phyloP scores from a whole-genome alignment of 1,284 basidiomycete species.

The Cryptococcus floricola region DNA sequence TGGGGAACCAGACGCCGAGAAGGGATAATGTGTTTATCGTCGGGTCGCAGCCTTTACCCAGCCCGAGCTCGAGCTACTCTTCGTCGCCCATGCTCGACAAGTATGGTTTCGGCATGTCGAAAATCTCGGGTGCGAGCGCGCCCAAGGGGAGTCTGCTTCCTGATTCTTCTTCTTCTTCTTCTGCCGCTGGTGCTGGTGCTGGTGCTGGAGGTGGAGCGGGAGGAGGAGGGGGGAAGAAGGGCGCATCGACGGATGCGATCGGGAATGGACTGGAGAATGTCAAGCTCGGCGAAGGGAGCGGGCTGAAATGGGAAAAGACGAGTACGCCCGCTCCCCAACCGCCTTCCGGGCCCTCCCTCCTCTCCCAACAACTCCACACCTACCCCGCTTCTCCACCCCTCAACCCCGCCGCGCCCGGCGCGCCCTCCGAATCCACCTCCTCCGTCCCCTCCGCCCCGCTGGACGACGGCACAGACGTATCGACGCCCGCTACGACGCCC shows the following conservation, averaged over 20 bases:
- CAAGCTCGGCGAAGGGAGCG: slow-evolving; percentile 53
- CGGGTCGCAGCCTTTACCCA: slow-evolving; percentile 85
- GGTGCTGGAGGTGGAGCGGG: background rate
- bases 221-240: slow-evolving; percentile 3
- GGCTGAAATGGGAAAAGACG: slow-evolving; percentile 58
- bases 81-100: slow-evolving; percentile 80
- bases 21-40: slow-evolving; percentile 86
- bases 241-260: slow-evolving; percentile 56
- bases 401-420: no score
- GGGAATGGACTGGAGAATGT: slow-evolving; percentile 61
- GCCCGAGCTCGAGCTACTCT: slow-evolving; percentile 68
- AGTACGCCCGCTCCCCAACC: slow-evolving; percentile 39
- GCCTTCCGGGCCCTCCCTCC: slow-evolving; percentile 65
- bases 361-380: slow-evolving; percentile 69
- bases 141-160: slow-evolving; percentile 13
- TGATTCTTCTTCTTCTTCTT: slow-evolving; percentile 7
- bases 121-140: slow-evolving; percentile 48
- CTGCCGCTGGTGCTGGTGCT: no score
- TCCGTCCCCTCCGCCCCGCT: slow-evolving; percentile 41
- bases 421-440: slow-evolving; percentile 19
- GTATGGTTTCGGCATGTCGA: slow-evolving; percentile 87
- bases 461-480: slow-evolving; percentile 50
- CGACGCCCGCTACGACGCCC: slow-evolving; percentile 30
- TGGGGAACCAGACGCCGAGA: slow-evolving; percentile 95
- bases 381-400: slow-evolving; percentile 24